Percentiles rank a stretch among this genome's conserved stretches.
phyloP scores from a whole-genome alignment of 495 filamentous ascomycete species.

The Daldinia grandis region DNA sequence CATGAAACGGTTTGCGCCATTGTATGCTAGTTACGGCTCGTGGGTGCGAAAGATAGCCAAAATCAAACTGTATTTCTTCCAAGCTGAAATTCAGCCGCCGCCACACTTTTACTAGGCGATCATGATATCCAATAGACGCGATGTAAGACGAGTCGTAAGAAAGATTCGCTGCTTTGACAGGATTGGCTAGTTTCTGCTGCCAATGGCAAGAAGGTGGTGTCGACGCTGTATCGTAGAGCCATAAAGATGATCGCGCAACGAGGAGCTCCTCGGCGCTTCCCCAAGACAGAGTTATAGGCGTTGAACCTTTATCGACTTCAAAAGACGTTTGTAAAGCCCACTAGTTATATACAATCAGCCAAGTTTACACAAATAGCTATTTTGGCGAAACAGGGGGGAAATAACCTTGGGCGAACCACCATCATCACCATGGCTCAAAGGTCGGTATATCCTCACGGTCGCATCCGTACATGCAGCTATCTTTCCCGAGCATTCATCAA shows the following conservation, averaged over 20 bases:
- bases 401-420: constrained; percentile 66
- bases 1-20: constrained; percentile 80
- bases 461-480: constrained; percentile 75
- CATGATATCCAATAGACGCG: constrained; percentile 80
- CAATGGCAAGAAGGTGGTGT: constrained; percentile 68
- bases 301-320: constrained; percentile 52
- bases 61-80: constrained; percentile 87
- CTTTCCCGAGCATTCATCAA: constrained; percentile 85
- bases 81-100: constrained; percentile 83
- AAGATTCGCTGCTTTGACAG: constrained; percentile 78
- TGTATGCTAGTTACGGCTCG: constrained; percentile 79
- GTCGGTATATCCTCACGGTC: constrained; percentile 80
- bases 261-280: constrained; percentile 83
- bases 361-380: constrained; percentile 58
- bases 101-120: constrained; percentile 93
- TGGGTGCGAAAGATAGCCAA: constrained; percentile 88
- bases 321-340: constrained; percentile 61
- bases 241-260: constrained; percentile 73
- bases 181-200: constrained; percentile 75
- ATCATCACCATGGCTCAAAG: constrained; percentile 74
- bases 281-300: constrained; percentile 80
- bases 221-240: constrained; percentile 70
- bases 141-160: constrained; percentile 87
- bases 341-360: constrained; percentile 49
- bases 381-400: constrained; percentile 8